Evolutionary conservation across 768 basidiomycete species (phyloP).

Genomic region (Suillus ampliporus): DNA sequence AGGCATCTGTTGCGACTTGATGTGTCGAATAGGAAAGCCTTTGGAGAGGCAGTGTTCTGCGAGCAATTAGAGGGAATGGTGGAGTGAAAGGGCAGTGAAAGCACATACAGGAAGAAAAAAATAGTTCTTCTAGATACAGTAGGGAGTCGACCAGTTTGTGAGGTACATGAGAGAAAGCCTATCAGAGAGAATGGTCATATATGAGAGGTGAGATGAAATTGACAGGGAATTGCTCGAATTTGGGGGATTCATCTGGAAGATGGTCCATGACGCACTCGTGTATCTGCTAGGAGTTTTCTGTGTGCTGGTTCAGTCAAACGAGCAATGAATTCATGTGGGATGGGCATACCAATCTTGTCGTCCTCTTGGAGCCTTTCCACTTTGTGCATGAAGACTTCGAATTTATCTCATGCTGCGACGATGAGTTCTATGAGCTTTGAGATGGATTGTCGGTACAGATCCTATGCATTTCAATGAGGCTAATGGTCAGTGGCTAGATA

Average conservation of each 20-base stretch:
- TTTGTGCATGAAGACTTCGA: conserved; percentile 96
- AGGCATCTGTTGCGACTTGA: conserved; percentile 93
- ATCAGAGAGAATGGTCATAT: conserved; percentile 89
- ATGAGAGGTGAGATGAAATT: conserved; percentile 95
- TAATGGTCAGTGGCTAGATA: conserved; percentile 12
- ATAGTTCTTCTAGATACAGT: conserved; percentile 83
- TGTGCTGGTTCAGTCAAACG: conserved; percentile 8
- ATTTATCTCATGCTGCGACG: conserved; percentile 71
- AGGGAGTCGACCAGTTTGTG: conserved; percentile 87
- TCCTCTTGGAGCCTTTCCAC: conserved; percentile 91
- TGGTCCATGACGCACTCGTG: conserved; percentile 87
- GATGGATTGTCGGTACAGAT: conserved; percentile 85
- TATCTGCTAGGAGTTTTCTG: conserved; percentile 92
- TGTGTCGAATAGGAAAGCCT: conserved; percentile 92
- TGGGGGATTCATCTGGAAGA: conserved; percentile 74
- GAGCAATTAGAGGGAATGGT: conserved; percentile 5
- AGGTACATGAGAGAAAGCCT: conserved; percentile 89
- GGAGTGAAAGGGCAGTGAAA: neutral
- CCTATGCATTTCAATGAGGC: conserved; percentile 45
- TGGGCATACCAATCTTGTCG: conserved; percentile 78
- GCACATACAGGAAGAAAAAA: conserved; percentile 78
- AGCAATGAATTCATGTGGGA: neutral
- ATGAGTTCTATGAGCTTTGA: conserved; percentile 83
- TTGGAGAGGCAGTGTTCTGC: conserved; percentile 90
- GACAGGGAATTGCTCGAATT: conserved; percentile 78